Evolutionary conservation across 495 filamentous ascomycete species (phyloP), one percentile per base, ranked within the genome.

Genomic region (Neurospora sp.): DNA sequence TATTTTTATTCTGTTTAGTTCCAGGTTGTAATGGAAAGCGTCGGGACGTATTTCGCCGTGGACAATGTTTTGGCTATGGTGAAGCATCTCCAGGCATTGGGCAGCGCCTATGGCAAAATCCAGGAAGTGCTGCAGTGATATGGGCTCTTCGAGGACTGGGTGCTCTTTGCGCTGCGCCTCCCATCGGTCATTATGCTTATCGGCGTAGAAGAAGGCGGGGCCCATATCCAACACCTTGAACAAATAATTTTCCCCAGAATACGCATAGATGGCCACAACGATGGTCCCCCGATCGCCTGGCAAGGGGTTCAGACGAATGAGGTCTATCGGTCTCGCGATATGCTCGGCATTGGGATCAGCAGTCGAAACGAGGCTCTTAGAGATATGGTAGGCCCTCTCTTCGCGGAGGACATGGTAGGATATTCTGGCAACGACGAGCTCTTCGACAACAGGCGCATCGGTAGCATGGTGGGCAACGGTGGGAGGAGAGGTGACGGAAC

Each of bases 21-120:
- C 88, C 8, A 84, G 77, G 77, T 90, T 89, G 82, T 91, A 94
- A 76, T 96, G 93, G 78, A 97, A 97, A 0, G 94, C 92, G 82
- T 97, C 94, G 0, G 88, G 91, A 31, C 94, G 87, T 48, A 97
- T 88, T 79, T 97, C 94, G 69, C 94, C 94, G 77, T 97, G 94
- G 1, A 97, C 89, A 20, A 93, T 89, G 59, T 90, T 89, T 46
- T 93, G 86, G 2, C 92, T 91, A 82, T 97, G 92, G 76, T 97
- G 94, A 16, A 97, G 77, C 38, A 96, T 89, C 79, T 97, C 94
- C 53, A 94, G 78, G 77, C 93, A 96, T 77, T 95, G 90, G 18
- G 91, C 88, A 8, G 93, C 92, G 35, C 93, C 93, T 72, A 97
- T 90, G 16, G 93, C 94, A 78, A 97, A 97, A 76, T 95, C 92